Evolutionary conservation across 345 rosid species (phyloP).

Genomic region (Lepidium aucheri): DNA sequence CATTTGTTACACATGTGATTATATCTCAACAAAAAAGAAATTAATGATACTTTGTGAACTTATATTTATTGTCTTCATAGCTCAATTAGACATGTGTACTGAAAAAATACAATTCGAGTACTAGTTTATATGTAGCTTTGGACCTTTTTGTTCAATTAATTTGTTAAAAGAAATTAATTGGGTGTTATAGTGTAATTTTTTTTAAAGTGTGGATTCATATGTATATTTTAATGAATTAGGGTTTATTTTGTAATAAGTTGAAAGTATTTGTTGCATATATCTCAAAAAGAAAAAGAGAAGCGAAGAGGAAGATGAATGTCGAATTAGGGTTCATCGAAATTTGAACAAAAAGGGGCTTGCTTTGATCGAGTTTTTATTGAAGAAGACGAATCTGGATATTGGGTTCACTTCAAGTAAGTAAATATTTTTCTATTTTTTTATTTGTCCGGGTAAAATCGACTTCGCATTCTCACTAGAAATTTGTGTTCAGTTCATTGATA

Average conservation of each 20-base stretch:
- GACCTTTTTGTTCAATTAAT: neutral
- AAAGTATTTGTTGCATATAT: neutral
- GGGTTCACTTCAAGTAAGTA: constrained; percentile 20
- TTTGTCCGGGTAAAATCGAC: neutral
- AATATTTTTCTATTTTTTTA: neutral
- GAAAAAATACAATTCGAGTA: neutral
- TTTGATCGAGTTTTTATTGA: neutral
- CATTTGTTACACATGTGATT: neutral
- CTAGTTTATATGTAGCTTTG: neutral
- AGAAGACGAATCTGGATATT: constrained; percentile 10
- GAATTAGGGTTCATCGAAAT: constrained; percentile 17
- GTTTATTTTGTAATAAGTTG: neutral
- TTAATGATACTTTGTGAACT: neutral
- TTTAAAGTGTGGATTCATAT: no score
- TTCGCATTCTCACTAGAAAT: neutral
- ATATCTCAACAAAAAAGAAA: neutral
- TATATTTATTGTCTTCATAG: neutral
- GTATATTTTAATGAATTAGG: neutral
- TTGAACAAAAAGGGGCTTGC: neutral
- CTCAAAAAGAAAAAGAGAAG: neutral
- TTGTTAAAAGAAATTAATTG: neutral
- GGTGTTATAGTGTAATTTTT: neutral
- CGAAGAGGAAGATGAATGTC: neutral
- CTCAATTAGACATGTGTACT: neutral
- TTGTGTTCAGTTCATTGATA: neutral